Evolutionary conservation across 2,329 filamentous ascomycete species (phyloP), one percentile per base, ranked within the genome.

Genomic region (Paraphaeosphaeria sporulosa): DNA sequence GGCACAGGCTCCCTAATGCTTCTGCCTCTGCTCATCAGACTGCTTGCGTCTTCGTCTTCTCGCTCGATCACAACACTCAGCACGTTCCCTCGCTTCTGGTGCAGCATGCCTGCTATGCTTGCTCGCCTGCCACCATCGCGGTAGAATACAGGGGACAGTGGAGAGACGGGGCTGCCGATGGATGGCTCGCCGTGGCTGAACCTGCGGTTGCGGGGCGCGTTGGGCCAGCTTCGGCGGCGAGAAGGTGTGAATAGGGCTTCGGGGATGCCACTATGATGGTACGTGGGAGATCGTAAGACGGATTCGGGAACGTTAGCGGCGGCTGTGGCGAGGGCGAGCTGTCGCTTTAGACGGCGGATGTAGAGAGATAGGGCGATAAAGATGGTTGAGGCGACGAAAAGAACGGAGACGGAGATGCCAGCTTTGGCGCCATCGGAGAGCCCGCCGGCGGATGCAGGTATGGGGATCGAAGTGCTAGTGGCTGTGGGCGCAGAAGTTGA

Each of bases 401-500:
- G 54, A 25, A 71, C 61, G 36, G 57, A 56, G 34, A 68, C 38
- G 17, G 61, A 58, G n/a, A 73, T 68, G 4, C 68, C 69, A 19
- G 61, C 69, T 71, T 71, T 73, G 9, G 64, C 68, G 23, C 58
- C 65, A 19, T 60, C 19, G 46, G 69, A 71, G 46, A 73, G 66
- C 4, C 59, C 49, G 12, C 32, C 30, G 13, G 58, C 44, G 15
- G 59, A 46, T 10, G 62, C 57, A 23, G 62, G 57, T 9, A 63
- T 52, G n/a, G 65, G 42, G 42, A 69, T 44, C 2, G 63, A 53
- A 10, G 51, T 64, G 12, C 61, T 43, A 23, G 67, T 69, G n/a
- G 64, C 49, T 17, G 50, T 59, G 10, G 58, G 47, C 21, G 56
- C 17, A 25, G 30, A 27, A 40, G 38, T 54, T 27, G 17, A 17